Conservation (phyloP, 2,329 filamentous ascomycete species). For the Colletotrichum sp. region DNA sequence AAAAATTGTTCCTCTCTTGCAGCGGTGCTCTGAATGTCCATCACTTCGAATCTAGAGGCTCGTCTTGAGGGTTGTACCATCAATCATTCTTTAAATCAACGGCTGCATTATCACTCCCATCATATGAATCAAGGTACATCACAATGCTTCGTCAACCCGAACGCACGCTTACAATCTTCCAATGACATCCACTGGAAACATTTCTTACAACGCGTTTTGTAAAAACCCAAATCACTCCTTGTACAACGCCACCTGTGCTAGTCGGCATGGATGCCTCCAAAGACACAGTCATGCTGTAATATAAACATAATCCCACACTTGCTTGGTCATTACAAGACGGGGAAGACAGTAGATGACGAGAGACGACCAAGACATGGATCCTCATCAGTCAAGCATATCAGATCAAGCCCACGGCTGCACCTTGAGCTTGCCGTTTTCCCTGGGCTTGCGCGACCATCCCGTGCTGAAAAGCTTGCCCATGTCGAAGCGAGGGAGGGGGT, state of each 20-base stretch:
- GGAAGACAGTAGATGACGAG: background rate
- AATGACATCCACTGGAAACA: background rate
- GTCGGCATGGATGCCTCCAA: background rate
- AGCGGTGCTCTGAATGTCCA: too few relatives aligned
- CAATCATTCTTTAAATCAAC: background rate
- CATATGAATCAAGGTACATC: background rate
- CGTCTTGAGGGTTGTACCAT: background rate
- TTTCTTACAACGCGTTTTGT: background rate
- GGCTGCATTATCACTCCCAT: background rate
- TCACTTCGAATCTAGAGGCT: background rate
- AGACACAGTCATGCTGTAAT: constrained; percentile 6
- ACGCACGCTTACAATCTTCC: background rate
- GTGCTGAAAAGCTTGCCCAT: constrained; percentile 79
- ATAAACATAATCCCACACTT: constrained; percentile 3
- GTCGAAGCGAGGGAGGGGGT: constrained; percentile 87
- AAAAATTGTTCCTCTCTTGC: too few relatives aligned
- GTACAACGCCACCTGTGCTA: constrained; percentile 2
- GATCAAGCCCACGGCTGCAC: background rate
- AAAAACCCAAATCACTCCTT: background rate
- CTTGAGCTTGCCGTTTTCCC: constrained; percentile 50
- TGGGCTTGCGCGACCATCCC: constrained; percentile 77
- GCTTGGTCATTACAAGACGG: background rate
- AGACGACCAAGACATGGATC: background rate
- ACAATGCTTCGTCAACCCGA: background rate
- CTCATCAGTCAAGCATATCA: background rate